Evolutionary conservation across 768 basidiomycete species (phyloP), one percentile per base, ranked within the genome.

Genomic region (Zangia roseola): DNA sequence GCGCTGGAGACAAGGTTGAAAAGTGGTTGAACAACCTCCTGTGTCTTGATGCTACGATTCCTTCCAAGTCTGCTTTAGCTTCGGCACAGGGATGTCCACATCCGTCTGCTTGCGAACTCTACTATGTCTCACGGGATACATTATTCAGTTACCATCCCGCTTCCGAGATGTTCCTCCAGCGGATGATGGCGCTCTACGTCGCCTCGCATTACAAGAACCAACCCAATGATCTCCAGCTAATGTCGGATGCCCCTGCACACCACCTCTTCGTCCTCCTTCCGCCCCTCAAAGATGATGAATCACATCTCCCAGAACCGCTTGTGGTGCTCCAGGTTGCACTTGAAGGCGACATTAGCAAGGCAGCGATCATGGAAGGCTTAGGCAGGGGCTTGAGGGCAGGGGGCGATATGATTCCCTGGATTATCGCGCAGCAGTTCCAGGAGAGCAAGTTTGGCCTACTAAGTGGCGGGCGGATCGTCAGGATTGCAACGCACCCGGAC

Each of bases 201-300:
- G 91, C 97, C 1, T 89, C 88, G 43, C 97, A 99, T 66, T 99
- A 99, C 75, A 99, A 99, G 71, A 99, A 98, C 69, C 91, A 94
- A 62, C 97, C 97, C 17, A 98, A 99, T 64, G 97, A 99, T 65
- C 77, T 99, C n/a, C 95, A 98, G 67, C 80, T 99, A 43, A 82
- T 98, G 68, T 91, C 88, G 10, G 97, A 99, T 59, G 97, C 97
- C 1, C 97, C 97, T 0, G 94, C 93, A 1, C 95, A 98, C 63
- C 91, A 94, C 60, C 79, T 99, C 13, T 99, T 98, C 56, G 97
- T 99, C 1, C 80, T 99, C 0, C 75, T 98, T 2, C 94, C 94
- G 0, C 97, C 97, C 0, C 78, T 98, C 41, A 84, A 88, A 60
- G 89, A 94, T 47, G 88, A 94, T 52, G 91, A 93, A 64, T 85